A percentile compares a stretch with the other conserved stretches of the same genome.
Evolutionary conservation across 1,139 yeast genomes (phyloP).

Genomic region (Candida anutae): DNA sequence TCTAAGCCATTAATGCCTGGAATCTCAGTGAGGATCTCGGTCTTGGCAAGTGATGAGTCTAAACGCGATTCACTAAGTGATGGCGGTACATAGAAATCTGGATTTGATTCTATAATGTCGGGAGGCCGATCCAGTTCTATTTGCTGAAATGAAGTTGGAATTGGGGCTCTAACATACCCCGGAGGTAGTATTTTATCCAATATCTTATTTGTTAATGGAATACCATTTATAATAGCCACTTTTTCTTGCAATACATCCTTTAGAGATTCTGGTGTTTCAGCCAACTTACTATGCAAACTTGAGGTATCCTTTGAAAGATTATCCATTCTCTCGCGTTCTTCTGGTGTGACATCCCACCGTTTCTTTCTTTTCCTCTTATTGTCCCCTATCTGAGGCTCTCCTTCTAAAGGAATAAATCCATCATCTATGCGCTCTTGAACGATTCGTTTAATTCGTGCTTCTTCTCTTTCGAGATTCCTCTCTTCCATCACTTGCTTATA

Average conservation of each 20-base stretch:
- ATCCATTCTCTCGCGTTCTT: conserved; percentile 11
- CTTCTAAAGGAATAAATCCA: conserved; percentile 2
- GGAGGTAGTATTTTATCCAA: conserved; percentile 47
- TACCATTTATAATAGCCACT: conserved; percentile 37
- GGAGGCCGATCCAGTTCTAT: conserved; percentile 16
- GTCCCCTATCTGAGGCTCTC: conserved; percentile 10
- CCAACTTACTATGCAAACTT: conserved; percentile 11
- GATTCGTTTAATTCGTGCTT: conserved; percentile 13
- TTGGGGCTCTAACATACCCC: conserved; percentile 41
- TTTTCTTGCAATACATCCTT: conserved; percentile 8
- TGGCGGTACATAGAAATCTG: conserved; percentile 20
- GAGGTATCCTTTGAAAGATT: conserved; percentile 8
- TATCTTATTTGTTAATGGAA: conserved; percentile 41
- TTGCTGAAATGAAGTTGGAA: conserved; percentile 43
- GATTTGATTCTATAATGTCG: conserved; percentile 24
- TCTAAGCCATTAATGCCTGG: conserved; percentile 55
- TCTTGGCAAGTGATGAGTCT: conserved; percentile 19
- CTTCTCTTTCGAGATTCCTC: conserved; percentile 24
- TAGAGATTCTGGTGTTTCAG: conserved; percentile 1
- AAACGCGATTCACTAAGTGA: conserved; percentile 10
- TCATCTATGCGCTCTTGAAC: conserved; percentile 11
- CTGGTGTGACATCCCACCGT: conserved; percentile 32
- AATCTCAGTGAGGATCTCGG: conserved; percentile 42
- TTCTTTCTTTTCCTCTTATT: conserved; percentile 10
- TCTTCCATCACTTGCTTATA: conserved; percentile 33